Percentiles rank a stretch among this genome's conserved stretches.
Evolutionary conservation across 208 protist genomes (phyloP).

Genomic region (Spongospora subterranea): DNA sequence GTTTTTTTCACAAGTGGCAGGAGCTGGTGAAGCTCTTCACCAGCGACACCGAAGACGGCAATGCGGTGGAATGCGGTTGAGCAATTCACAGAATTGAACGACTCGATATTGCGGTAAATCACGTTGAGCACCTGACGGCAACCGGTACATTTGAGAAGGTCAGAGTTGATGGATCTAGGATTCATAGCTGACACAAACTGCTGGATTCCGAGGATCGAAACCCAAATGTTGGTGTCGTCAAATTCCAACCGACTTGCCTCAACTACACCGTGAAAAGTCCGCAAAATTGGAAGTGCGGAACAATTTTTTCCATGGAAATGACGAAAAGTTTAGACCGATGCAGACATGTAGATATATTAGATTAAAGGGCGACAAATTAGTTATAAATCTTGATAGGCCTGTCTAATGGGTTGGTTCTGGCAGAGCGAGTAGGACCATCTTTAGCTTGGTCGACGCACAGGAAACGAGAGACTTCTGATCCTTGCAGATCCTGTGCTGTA

Average conservation of each 20-base stretch:
- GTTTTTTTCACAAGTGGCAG: neutral
- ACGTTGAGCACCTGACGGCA: neutral
- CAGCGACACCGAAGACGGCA: neutral
- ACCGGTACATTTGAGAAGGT: neutral
- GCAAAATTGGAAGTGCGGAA: no score
- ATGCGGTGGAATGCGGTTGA: neutral
- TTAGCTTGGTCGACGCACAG: slow-evolving; percentile 14
- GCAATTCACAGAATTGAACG: neutral
- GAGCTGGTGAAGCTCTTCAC: neutral
- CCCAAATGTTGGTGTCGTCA: no score
- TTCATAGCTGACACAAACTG: no score
- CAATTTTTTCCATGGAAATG: no score
- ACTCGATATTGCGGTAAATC: neutral
- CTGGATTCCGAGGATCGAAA: no score
- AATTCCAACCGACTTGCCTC: no score
- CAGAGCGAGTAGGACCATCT: neutral
- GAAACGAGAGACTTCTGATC: neutral
- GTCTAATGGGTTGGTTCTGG: slow-evolving; percentile 32
- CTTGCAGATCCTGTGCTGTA: neutral
- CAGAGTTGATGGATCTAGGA: no score
- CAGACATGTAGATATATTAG: neutral
- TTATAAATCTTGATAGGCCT: slow-evolving; percentile 51
- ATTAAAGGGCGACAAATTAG: neutral
- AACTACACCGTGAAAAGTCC: no score
- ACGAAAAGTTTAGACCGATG: neutral